Evolutionary conservation across 148 eudicot genomes (phyloP), one percentile per base, ranked within the genome.

Genomic region (Vaccinium darrowii): DNA sequence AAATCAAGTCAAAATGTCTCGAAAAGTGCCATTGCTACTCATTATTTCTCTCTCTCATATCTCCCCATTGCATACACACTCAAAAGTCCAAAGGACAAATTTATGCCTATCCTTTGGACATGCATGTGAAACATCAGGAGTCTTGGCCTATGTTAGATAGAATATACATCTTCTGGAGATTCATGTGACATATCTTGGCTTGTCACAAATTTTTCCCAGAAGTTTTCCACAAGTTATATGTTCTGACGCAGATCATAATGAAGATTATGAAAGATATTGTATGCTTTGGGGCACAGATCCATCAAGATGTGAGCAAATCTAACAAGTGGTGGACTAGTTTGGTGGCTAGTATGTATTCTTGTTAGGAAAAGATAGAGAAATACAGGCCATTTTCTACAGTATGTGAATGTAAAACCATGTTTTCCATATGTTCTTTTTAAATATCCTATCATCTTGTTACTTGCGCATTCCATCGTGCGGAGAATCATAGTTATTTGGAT

Each of bases 251-350:
- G 36, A 36, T 69, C 74, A 51, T 51, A 8, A 51, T 51, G 53
- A 51, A 51, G 53, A 51, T 51, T 51, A 51, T 10, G 10, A 51
- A 25, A 23, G 74, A 10, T 13, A n/a, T 69, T 69, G 25, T 69
- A 3, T 69, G 74, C 74, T 25, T 69, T 69, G 10, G 25, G 30
- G 74, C 36, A 27, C n/a, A 73, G 8, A 73, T 33, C 25, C 0
- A 73, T 73, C 21, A 36, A 33, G 77, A 73, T 73, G 43, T 33
- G 18, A 73, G n/a, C 50, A 39, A 73, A 73, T 73, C 77, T 73
- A 33, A 39, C 21, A 5, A 73, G 51, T 36, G 8, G 50, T 33
- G n/a, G 19, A 16, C 19, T 73, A 73, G 50, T 73, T 36, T 13
- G 18, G 19, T 36, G 47, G 39, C 74, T 69, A 69, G 74, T 9